Base-by-base conservation (phyloP, 169 alveolate species). In the Plasmodium gonderi region DNA sequence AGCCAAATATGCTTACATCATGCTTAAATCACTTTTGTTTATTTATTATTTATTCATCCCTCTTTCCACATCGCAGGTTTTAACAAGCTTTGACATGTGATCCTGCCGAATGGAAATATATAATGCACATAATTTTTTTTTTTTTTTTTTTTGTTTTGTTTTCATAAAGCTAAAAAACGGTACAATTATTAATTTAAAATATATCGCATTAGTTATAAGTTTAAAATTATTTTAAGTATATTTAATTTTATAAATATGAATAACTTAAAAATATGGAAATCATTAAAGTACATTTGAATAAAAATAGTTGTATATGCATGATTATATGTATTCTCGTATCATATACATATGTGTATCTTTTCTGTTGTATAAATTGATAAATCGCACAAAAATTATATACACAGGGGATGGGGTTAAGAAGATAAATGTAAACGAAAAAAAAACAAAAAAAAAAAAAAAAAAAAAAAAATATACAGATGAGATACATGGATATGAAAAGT, bases 1-100 rank as follows among this genome's bases (percentile, higher is more conserved):
- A n/a, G n/a, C n/a, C 68, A 51, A 51, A 51, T 23, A 51, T 51
- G 17, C 17, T 64, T 9, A 14, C 5, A 49, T 78, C 3, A 14
- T 51, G n/a, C n/a, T 49, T 79, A 33, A 51, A 49, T 33, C 68
- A 64, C 77, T 45, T 82, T 69, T 69, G 26, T 14, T 72, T 0
- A n/a, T 29, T 36, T 38, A 23, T 47, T 3, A n/a, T n/a, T n/a
- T n/a, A n/a, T n/a, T n/a, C n/a, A n/a, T n/a, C n/a, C n/a, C n/a
- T n/a, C n/a, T 26, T 47, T 65, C 17, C 36, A 23, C 42, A 60
- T 60, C 42, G 20, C 17, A 80, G 91, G 91, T 80, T 1, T 38
- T 80, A 42, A 33, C 44, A 31, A 40, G 91, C 91, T 80, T 80
- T 33, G 91, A 80, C 7, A 20, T 65, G 69, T 60, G 79, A 80